These are phyloP conservation scores for Wickerhamomyces chaumierensis DNA, from an alignment of 805 yeast genomes.

Conservation along the genomic window DNA sequence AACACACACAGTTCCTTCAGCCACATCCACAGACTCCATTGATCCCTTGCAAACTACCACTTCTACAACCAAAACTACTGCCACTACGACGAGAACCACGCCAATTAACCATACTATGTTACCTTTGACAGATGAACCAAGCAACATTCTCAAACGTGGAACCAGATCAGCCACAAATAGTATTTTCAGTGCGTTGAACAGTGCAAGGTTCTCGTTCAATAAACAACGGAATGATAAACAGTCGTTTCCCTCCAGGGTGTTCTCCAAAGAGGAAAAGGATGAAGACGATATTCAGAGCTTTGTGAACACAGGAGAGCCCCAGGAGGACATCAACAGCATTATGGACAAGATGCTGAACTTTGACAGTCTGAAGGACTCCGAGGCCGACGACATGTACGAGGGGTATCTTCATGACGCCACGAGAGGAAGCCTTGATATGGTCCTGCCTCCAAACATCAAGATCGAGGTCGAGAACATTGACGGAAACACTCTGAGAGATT, in stretches of 20 bases:
- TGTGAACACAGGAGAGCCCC: too few relatives aligned
- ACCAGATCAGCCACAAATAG: constrained; percentile 12
- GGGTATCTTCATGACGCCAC: too few relatives aligned
- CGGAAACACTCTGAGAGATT: constrained; percentile 3
- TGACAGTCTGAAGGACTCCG: background rate
- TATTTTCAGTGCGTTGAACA: constrained; percentile 14
- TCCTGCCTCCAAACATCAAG: background rate
- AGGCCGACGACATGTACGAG: background rate
- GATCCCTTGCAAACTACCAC: too few relatives aligned
- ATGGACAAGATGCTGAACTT: background rate
- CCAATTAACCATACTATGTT: too few relatives aligned
- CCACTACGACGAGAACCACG: too few relatives aligned
- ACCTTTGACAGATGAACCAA: constrained; percentile 9
- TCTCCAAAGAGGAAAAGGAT: constrained; percentile 1
- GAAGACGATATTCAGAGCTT: constrained; percentile 5
- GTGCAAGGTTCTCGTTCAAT: constrained; percentile 15
- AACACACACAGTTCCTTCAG: too few relatives aligned
- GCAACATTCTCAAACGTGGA: constrained; percentile 8
- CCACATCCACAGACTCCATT: too few relatives aligned
- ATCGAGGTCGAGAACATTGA: background rate
- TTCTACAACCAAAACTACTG: too few relatives aligned
- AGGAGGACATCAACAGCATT: constrained; percentile 1
- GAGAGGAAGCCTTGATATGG: background rate
- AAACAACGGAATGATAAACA: background rate
- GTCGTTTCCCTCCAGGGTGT: background rate